Conservation (phyloP, 169 alveolate species). For the Ichthyophthirius multifiliis region DNA sequence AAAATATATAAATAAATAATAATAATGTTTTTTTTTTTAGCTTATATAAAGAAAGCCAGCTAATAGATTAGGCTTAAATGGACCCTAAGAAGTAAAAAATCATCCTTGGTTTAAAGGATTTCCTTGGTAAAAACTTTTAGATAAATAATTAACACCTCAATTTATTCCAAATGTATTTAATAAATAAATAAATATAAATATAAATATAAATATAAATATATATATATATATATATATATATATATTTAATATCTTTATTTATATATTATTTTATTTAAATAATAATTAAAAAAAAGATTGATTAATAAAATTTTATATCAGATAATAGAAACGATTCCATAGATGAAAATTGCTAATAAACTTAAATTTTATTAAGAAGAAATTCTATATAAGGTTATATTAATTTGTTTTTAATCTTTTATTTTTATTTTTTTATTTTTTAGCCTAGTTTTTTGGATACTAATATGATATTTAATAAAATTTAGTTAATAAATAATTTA, state of each 20-base stretch:
- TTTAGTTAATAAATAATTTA: neutral
- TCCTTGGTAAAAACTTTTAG: slow-evolving; percentile 58
- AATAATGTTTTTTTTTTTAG: too few species aligned
- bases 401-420: neutral
- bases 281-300: slow-evolving; percentile 40
- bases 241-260: neutral
- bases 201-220: too few species aligned
- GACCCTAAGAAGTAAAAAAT: slow-evolving; percentile 74
- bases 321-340: slow-evolving; percentile 45
- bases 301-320: neutral
- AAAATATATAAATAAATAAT: neutral
- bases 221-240: neutral
- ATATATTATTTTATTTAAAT: neutral
- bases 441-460: neutral
- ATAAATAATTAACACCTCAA: slow-evolving; percentile 62
- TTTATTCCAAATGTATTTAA: slow-evolving; percentile 19
- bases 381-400: slow-evolving; percentile 21
- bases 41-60: slow-evolving; percentile 71
- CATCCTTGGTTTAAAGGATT: slow-evolving; percentile 79
- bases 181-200: too few species aligned
- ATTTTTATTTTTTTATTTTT: neutral
- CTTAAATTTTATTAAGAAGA: slow-evolving; percentile 22
- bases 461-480: neutral
- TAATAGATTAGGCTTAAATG: slow-evolving; percentile 73
- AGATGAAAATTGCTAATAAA: slow-evolving; percentile 34